These are phyloP conservation scores for Aspergillus latus DNA, from an alignment of 2,329 filamentous ascomycete genomes.

Conservation along the genomic window DNA sequence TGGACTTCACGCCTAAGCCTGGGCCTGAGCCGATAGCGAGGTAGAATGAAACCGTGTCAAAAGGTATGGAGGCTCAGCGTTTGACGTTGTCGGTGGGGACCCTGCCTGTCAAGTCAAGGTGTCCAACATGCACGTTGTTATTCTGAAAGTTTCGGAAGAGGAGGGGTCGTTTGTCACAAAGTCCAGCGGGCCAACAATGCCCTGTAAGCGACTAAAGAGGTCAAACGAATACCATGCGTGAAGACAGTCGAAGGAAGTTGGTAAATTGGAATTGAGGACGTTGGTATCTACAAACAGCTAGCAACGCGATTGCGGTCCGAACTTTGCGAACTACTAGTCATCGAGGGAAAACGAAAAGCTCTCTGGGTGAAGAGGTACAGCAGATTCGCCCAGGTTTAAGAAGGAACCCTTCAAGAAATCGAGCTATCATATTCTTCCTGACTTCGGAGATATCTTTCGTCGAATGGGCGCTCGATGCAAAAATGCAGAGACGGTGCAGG, in stretches of 20 bases:
- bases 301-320: slow-evolving; percentile 7
- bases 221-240: neutral
- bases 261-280: slow-evolving; percentile 3
- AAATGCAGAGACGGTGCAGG: slow-evolving; percentile 9
- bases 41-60: slow-evolving; percentile 20
- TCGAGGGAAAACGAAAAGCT: slow-evolving; percentile 7
- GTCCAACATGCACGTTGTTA: neutral
- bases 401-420: slow-evolving; percentile 15
- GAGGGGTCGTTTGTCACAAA: neutral
- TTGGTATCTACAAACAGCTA: slow-evolving; percentile 18
- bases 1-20: slow-evolving; percentile 17
- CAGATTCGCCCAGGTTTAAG: slow-evolving; percentile 18
- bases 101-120: neutral
- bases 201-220: neutral
- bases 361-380: slow-evolving; percentile 5
- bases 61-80: slow-evolving; percentile 14
- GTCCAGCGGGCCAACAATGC: slow-evolving; percentile 1
- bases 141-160: neutral
- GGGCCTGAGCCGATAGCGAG: slow-evolving; percentile 21
- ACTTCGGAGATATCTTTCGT: slow-evolving; percentile 15
- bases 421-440: slow-evolving; percentile 24
- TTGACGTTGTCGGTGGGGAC: neutral
- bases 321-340: neutral
- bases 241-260: neutral
- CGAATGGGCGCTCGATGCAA: slow-evolving; percentile 9